Evolutionary conservation across 345 rosid genomes (phyloP), one percentile per base, ranked within the genome.

Genomic region (Citrus maxima): DNA sequence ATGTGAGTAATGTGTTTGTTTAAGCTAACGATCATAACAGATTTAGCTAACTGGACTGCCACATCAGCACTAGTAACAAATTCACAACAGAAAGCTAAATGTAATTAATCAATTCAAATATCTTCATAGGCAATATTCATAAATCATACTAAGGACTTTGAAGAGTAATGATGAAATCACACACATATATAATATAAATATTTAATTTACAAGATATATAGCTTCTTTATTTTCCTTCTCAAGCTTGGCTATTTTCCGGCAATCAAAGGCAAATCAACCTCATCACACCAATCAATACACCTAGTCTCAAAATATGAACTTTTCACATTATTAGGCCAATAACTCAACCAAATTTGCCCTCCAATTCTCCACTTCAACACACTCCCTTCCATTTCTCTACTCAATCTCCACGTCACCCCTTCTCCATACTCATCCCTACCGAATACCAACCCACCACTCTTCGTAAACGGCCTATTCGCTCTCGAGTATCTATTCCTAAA

Each of bases 341-440:
- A 95, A 62, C 87, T 93, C 74, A 95, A 63, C 95, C 95, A 95
- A 78, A 93, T 84, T 54, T 89, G 81, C 16, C 93, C 94, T 70
- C 98, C 95, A 13, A 95, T 83, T 77, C 97, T 92, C 98, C 97
- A 95, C 69, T 92, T 95, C 86, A 92, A 46, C 72, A 93, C 98
- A 73, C 91, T 95, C 73, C 98, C 98, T 85, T 95, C 97, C 98
- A 88, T 92, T 73, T 95, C 98, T 74, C 86, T 92, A 80, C 87
- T 88, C 80, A 95, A 83, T 85, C 98, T 86, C 98, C 98, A 95
- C 61, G 82, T 81, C 30, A 88, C 92, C 63, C 76, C 82, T 34
- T 87, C 91, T 55, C 98, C 98, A 42, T 87, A 93, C 79, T 87
- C 97, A 77, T 92, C 95, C 5, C 89, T 90, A 3, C 90, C 94